These are phyloP conservation scores for Tetrapisispora taiwanensis DNA, from an alignment of 805 yeast species.

Conservation along the genomic window DNA sequence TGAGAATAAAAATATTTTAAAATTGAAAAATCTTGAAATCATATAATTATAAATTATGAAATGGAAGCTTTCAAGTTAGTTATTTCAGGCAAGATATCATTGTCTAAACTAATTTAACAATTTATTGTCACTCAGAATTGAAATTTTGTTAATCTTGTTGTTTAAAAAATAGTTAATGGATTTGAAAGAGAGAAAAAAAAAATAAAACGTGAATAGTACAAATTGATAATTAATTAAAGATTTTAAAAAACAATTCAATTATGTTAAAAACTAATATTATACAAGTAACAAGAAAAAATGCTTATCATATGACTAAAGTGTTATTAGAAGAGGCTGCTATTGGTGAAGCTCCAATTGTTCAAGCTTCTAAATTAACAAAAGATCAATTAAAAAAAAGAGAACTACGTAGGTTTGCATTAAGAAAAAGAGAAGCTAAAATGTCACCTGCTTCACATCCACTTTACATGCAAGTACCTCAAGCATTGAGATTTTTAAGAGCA, in stretches of 20 bases:
- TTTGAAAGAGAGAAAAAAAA: no score
- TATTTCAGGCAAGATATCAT: no score
- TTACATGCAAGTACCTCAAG: constrained; percentile 61
- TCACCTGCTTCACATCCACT: constrained; percentile 46
- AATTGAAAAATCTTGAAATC: no score
- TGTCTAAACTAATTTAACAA: no score
- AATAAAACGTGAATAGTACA: no score
- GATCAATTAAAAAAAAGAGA: constrained; percentile 30
- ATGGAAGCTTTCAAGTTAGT: no score
- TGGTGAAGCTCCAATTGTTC: constrained; percentile 4
- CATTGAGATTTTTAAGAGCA: constrained; percentile 73
- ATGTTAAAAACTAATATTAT: constrained; percentile 2
- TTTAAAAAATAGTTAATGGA: no score
- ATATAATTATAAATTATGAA: no score
- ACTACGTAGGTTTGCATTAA: constrained; percentile 29
- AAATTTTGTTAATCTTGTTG: no score
- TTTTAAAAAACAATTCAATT: background rate
- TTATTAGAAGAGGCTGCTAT: constrained; percentile 7
- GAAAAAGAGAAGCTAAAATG: constrained; percentile 31
- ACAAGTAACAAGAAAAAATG: constrained; percentile 5
- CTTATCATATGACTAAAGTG: constrained; percentile 7
- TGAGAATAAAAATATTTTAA: background rate
- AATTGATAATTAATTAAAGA: no score
- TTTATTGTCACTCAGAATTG: no score
- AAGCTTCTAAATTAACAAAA: constrained; percentile 15